Percentiles rank a stretch among this genome's conserved stretches.
phyloP scores from a whole-genome alignment of 768 basidiomycete genomes.

The Lactarius tabidus region DNA sequence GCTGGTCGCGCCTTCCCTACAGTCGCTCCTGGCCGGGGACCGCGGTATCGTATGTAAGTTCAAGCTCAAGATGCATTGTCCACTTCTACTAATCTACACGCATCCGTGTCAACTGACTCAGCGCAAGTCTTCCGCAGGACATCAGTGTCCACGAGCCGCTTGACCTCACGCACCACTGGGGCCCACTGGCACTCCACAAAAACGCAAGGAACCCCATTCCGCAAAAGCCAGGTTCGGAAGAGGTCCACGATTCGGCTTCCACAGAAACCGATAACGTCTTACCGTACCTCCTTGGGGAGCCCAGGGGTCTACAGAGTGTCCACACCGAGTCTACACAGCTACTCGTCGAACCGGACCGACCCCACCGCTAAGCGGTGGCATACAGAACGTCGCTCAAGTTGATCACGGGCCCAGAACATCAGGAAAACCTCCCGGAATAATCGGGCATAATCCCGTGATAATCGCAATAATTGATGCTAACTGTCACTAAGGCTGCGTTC shows the following conservation, averaged over 20 bases:
- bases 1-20: constrained; percentile 5
- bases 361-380: constrained; percentile 75
- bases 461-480: too few species aligned
- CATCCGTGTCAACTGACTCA: neutral
- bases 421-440: too few species aligned
- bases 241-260: constrained; percentile 57
- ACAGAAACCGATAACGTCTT: constrained; percentile 1
- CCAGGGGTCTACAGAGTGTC: constrained; percentile 72
- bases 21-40: constrained; percentile 70
- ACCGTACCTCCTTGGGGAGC: too few species aligned
- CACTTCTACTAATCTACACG: neutral
- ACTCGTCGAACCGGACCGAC: constrained; percentile 59
- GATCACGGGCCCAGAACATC: constrained; percentile 65
- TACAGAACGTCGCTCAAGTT: constrained; percentile 80
- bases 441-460: too few species aligned
- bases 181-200: constrained; percentile 75
- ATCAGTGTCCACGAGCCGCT: constrained; percentile 64
- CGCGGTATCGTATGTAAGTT: constrained; percentile 74
- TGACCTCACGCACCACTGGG: constrained; percentile 66
- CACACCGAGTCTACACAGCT: too few species aligned
- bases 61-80: neutral
- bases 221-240: constrained; percentile 63
- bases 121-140: constrained; percentile 69
- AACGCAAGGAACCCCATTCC: constrained; percentile 81
- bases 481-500: too few species aligned